Evolutionary conservation across 768 basidiomycete genomes (phyloP).

Genomic region (Trametes cingulata): DNA sequence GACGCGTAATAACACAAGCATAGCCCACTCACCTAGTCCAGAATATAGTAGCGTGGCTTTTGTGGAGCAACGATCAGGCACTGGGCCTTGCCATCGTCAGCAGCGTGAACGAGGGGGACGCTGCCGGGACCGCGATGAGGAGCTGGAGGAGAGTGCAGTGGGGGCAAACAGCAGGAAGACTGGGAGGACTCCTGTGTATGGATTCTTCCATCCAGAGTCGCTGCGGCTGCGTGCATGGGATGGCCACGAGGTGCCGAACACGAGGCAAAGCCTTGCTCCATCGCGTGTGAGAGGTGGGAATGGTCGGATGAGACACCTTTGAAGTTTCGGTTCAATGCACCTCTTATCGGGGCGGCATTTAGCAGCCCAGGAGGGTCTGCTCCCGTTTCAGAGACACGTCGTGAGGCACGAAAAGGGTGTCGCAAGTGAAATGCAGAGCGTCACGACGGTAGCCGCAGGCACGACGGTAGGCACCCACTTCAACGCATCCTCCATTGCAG

Average conservation of each 20-base stretch:
- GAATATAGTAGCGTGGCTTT: neutral
- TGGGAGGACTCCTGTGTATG: neutral
- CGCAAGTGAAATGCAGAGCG: too few species aligned
- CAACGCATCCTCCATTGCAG: too few species aligned
- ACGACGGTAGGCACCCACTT: too few species aligned
- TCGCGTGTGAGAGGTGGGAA: neutral
- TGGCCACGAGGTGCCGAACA: neutral
- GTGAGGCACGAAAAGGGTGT: neutral
- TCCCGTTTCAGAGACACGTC: neutral
- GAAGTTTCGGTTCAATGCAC: neutral
- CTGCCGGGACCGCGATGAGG: too few species aligned
- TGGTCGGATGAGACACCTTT: neutral
- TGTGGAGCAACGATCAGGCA: neutral
- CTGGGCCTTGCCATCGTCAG: neutral
- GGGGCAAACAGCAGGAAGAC: too few species aligned
- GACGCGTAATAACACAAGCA: neutral
- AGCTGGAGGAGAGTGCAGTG: too few species aligned
- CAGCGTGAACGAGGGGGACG: too few species aligned
- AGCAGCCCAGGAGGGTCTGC: neutral
- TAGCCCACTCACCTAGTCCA: neutral
- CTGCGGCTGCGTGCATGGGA: neutral
- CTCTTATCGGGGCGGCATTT: neutral
- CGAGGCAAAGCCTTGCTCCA: constrained; percentile 2
- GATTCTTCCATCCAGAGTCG: neutral
- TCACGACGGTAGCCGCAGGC: too few species aligned